Conservation (phyloP, 139 green algal genomes). For the Mesotaenium endlicherianum region DNA sequence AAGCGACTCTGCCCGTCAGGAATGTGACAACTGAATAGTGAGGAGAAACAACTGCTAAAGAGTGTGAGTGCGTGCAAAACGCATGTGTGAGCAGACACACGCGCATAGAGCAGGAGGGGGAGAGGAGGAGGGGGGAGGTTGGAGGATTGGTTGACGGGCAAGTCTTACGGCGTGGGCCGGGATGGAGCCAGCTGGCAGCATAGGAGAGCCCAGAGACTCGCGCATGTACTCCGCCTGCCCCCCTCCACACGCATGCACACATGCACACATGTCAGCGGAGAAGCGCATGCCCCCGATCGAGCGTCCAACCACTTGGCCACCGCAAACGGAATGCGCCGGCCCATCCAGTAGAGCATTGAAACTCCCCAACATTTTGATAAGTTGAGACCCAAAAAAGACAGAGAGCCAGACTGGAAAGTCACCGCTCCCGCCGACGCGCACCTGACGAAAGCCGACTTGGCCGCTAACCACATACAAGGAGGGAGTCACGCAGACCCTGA, state of each 20-base stretch:
- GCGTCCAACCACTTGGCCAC: neutral
- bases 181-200: neutral
- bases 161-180: constrained; percentile 27
- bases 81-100: neutral
- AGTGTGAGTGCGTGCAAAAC: neutral
- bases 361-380: constrained; percentile 19
- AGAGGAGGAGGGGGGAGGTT: constrained; percentile 4
- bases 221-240: constrained; percentile 26
- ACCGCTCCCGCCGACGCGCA: too few relatives aligned
- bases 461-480: too few relatives aligned
- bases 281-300: neutral
- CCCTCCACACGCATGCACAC: constrained; percentile 2
- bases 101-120: constrained; percentile 6
- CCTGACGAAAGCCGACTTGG: too few relatives aligned
- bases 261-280: neutral
- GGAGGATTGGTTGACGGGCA: too few relatives aligned
- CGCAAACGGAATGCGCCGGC: neutral
- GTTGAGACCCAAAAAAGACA: constrained; percentile 6
- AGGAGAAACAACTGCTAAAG: neutral
- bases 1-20: neutral
- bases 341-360: neutral
- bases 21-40: neutral
- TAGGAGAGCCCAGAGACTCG: constrained; percentile 23
- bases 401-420: too few relatives aligned
- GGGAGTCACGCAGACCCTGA: too few relatives aligned